Conservation (phyloP, 2,329 filamentous ascomycete genomes). For the Fusarium sp. region DNA sequence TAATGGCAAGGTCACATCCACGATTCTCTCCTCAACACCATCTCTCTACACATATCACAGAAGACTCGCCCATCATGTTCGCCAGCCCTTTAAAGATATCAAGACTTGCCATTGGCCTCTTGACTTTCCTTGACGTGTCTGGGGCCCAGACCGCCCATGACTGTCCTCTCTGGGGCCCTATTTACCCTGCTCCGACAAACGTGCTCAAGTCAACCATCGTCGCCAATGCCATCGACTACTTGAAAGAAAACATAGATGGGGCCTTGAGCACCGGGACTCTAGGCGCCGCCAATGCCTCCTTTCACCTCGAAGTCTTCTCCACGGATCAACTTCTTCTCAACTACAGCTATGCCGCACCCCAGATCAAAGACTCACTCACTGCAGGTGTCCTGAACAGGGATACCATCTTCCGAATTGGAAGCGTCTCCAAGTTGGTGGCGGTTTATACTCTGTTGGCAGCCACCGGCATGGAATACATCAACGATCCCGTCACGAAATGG, state of each 20-base stretch:
- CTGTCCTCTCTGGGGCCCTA: background rate
- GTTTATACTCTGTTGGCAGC: slow-evolving; percentile 5
- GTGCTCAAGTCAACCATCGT: background rate
- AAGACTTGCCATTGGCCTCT: background rate
- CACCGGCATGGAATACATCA: slow-evolving; percentile 6
- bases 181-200: background rate
- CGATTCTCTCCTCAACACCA: too few species aligned
- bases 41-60: too few species aligned
- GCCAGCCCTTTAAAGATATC: background rate
- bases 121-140: background rate
- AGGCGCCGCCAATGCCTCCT: slow-evolving; percentile 1
- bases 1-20: background rate
- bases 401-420: slow-evolving; percentile 7
- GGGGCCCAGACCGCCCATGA: background rate
- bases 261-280: background rate
- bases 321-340: slow-evolving; percentile 2
- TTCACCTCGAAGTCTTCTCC: slow-evolving; percentile 14
- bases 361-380: slow-evolving; percentile 6
- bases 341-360: slow-evolving; percentile 3
- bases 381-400: background rate
- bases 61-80: too few species aligned
- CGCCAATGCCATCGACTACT: background rate
- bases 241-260: background rate
- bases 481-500: slow-evolving; percentile 16
- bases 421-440: slow-evolving; percentile 4